These are phyloP conservation scores for Niebla homalea DNA, from an alignment of 495 filamentous ascomycete genomes.

Conservation along the genomic window DNA sequence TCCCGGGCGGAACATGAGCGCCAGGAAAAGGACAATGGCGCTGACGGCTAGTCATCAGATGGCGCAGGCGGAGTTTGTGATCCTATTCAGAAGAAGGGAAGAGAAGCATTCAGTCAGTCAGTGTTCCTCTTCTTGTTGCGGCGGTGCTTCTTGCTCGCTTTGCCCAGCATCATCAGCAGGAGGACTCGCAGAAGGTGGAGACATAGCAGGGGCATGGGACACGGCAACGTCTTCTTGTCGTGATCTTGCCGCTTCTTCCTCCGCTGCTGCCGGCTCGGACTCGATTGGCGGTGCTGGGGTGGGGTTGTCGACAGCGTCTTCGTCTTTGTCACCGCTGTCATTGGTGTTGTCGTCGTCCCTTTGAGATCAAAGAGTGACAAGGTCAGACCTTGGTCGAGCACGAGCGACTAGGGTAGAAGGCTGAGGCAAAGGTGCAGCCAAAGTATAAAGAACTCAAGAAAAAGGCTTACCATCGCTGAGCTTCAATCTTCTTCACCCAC, in stretches of 20 bases:
- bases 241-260: background rate
- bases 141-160: too few relatives aligned
- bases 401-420: conserved; percentile 3
- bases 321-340: conserved; percentile 16
- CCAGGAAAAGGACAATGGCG: conserved; percentile 26
- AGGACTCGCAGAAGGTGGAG: too few relatives aligned
- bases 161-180: too few relatives aligned
- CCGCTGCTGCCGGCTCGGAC: background rate
- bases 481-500: conserved; percentile 65
- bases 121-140: too few relatives aligned
- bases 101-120: too few relatives aligned
- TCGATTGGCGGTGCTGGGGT: background rate
- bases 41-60: conserved; percentile 41
- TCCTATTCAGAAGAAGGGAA: too few relatives aligned
- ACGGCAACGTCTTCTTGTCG: too few relatives aligned
- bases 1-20: background rate
- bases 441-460: conserved; percentile 2
- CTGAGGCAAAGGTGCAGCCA: background rate
- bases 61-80: conserved; percentile 14
- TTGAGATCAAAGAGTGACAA: conserved; percentile 6
- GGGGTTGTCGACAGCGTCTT: conserved; percentile 20
- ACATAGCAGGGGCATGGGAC: too few relatives aligned
- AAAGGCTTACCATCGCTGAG: conserved; percentile 52
- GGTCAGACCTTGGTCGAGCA: conserved; percentile 5
- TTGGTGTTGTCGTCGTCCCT: conserved; percentile 6